Base-by-base conservation (phyloP, 441 rosid genomes). In the Raphanus hybrid region DNA sequence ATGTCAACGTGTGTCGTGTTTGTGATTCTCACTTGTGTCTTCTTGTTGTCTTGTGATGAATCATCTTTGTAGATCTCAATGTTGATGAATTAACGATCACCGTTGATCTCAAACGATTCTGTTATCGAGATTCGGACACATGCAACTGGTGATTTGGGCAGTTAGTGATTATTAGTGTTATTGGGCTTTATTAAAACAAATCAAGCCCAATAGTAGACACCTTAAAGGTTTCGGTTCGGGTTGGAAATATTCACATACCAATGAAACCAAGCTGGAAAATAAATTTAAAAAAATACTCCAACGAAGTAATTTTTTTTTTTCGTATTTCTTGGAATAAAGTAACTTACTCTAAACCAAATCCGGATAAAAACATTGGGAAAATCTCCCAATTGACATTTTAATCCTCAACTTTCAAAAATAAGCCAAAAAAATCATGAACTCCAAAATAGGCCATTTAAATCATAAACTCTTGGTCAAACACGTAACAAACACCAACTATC, bases 1-100 rank as follows among this genome's bases (percentile, higher is more conserved):
- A 5, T 26, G 63, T 14, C 20, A 16, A 75, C 79, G 74, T 54
- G 70, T 63, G 59, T 54, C 59, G 4, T 71, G 20, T 76, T 54
- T 37, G 20, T n/a, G 32, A 50, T 64, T 52, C 11, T 65, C 8
- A 9, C 39, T 65, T 57, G 70, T 71, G n/a, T 26, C 20, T 70
- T 35, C 16, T 5, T 58, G 45, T 16, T 57, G 72, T 23, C 41
- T 64, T 12, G 10, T 8, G 59, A 68, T 67, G 37, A 26, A 58
- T 74, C 41, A 52, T 27, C 65, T 11, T 39, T 9, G 32, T 65
- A 66, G 71, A 15, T 74, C 41, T 67, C 66, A 35, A 23, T 64
- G 5, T 65, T 64, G 63, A 54, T 65, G n/a, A 55, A 3, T 6
- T 66, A 15, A 57, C 48, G 6, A n/a, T 20, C 41, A 75, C 78